Evolutionary conservation across 2,329 filamentous ascomycete species (phyloP).

Genomic region (Diaporthe citri): DNA sequence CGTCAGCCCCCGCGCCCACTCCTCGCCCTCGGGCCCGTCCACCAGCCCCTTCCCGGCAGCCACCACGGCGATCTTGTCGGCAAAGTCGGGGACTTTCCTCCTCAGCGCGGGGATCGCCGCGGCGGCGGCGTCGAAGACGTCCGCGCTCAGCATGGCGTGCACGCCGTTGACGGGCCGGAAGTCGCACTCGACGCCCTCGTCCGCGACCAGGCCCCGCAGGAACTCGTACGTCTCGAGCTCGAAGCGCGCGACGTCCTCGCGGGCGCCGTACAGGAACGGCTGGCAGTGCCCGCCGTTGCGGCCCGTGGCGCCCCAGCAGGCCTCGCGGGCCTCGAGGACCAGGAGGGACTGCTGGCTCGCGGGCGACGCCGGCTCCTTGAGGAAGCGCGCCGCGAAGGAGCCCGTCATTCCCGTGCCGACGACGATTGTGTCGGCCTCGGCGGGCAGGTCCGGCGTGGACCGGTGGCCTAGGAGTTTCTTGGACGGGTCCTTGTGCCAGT

Average conservation of each 20-base stretch:
- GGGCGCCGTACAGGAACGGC: slow-evolving; percentile 73
- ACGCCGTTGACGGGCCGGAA: slow-evolving; percentile 75
- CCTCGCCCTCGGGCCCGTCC: slow-evolving; percentile 37
- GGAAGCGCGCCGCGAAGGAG: slow-evolving; percentile 75
- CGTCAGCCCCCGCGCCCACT: slow-evolving; percentile 47
- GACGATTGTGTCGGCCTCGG: slow-evolving; percentile 75
- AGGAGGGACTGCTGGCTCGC: slow-evolving; percentile 64
- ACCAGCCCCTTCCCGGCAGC: slow-evolving; percentile 36
- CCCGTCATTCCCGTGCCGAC: slow-evolving; percentile 84
- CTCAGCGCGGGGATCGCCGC: slow-evolving; percentile 64
- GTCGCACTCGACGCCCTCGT: slow-evolving; percentile 75
- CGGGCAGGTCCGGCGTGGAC: slow-evolving; percentile 73
- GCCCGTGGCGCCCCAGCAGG: slow-evolving; percentile 87
- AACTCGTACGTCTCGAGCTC: slow-evolving; percentile 77
- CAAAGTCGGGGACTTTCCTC: slow-evolving; percentile 68
- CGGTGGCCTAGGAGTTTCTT: slow-evolving; percentile 74
- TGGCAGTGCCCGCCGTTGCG: slow-evolving; percentile 82
- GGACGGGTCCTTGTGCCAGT: slow-evolving; percentile 81
- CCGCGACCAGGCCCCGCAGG: slow-evolving; percentile 68
- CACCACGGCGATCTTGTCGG: slow-evolving; percentile 58
- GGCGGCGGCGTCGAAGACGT: slow-evolving; percentile 66
- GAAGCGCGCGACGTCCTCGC: slow-evolving; percentile 75
- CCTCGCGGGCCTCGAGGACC: slow-evolving; percentile 83
- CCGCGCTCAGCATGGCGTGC: slow-evolving; percentile 70
- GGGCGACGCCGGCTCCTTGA: slow-evolving; percentile 59